Evolutionary conservation across 441 rosid genomes (phyloP).

Genomic region (Kokia cookei): DNA sequence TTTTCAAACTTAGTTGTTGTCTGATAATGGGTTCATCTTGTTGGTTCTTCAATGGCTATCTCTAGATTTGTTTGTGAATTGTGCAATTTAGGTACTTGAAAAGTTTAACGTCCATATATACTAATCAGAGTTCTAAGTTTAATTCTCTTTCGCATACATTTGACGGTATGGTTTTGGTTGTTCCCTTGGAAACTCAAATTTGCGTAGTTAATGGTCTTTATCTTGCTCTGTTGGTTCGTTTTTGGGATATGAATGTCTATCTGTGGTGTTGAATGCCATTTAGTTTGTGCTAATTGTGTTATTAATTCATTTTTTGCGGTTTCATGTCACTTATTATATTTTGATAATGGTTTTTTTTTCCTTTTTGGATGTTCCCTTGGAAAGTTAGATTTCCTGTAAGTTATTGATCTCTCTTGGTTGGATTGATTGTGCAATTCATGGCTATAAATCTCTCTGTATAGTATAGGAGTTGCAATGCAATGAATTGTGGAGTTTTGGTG

Average conservation of each 20-base stretch:
- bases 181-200: not conserved
- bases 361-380: not conserved
- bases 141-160: not conserved
- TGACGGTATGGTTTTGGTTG: not conserved
- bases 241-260: not conserved
- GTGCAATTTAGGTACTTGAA: not conserved
- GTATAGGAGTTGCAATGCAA: not conserved
- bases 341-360: not conserved
- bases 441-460: not conserved
- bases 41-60: not conserved
- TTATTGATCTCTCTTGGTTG: not conserved
- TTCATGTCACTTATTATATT: not conserved
- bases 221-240: not conserved
- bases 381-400: not conserved
- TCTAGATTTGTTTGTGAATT: not conserved
- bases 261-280: not conserved
- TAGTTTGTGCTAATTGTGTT: not conserved
- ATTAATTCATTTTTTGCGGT: not conserved
- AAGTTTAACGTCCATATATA: not conserved
- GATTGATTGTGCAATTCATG: not conserved
- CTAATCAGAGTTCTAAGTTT: not conserved
- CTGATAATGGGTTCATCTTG: not conserved
- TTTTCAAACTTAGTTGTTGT: not conserved
- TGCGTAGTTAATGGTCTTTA: not conserved
- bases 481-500: slow-evolving; percentile 2